Conservation (phyloP, 2,329 filamentous ascomycete genomes). For the Hymenoscyphus occultus region DNA sequence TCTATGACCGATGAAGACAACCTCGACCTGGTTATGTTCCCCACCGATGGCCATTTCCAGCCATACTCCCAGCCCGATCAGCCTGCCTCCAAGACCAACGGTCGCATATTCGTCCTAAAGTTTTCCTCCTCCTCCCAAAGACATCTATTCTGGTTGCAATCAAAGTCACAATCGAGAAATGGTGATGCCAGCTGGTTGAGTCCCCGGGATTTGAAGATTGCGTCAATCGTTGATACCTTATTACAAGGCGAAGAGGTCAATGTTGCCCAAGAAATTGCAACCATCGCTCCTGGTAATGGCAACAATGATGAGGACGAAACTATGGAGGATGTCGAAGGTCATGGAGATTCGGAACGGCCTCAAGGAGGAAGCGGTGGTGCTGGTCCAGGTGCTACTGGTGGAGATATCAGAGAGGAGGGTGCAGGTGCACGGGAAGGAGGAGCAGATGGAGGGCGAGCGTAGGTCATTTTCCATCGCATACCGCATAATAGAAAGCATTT, state of each 20-base stretch:
- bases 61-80: slow-evolving; percentile 72
- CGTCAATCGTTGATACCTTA: slow-evolving; percentile 78
- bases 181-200: slow-evolving; percentile 77
- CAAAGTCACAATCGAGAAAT: slow-evolving; percentile 70
- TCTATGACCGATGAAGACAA: slow-evolving; percentile 67
- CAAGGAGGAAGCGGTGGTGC: slow-evolving; percentile 72
- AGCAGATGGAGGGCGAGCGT: slow-evolving; percentile 97
- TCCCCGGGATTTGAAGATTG: slow-evolving; percentile 80
- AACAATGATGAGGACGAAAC: slow-evolving; percentile 69
- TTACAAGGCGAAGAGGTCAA: slow-evolving; percentile 88
- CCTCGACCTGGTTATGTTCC: slow-evolving; percentile 90
- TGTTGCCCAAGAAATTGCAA: slow-evolving; percentile 68
- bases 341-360: slow-evolving; percentile 57
- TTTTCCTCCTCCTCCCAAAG: slow-evolving; percentile 90
- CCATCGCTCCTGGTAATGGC: slow-evolving; percentile 52
- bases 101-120: slow-evolving; percentile 89
- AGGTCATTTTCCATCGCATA: slow-evolving; percentile 58
- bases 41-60: slow-evolving; percentile 80
- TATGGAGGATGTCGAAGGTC: slow-evolving; percentile 73
- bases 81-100: slow-evolving; percentile 67
- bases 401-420: slow-evolving; percentile 88
- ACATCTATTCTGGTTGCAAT: slow-evolving; percentile 95
- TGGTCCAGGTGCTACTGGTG: slow-evolving; percentile 81
- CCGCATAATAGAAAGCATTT: slow-evolving; percentile 15
- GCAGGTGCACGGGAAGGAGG: slow-evolving; percentile 86